phyloP scores from a whole-genome alignment of 2,329 filamentous ascomycete species.

The Niveomyces coronatus region DNA sequence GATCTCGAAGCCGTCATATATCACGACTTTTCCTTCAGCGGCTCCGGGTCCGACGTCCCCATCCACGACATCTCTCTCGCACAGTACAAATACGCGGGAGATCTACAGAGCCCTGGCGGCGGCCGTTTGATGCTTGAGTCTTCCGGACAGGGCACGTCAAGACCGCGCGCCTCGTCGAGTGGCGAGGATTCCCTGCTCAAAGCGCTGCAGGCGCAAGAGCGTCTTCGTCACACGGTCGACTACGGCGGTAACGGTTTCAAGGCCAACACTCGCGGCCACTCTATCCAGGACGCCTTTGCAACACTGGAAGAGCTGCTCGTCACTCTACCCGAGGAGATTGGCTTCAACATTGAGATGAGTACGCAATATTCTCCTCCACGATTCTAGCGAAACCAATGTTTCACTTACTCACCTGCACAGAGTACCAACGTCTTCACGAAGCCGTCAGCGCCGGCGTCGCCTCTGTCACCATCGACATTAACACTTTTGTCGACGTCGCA shows the following conservation, averaged over 20 bases:
- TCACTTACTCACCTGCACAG: constrained; percentile 13
- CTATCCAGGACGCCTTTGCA: constrained; percentile 26
- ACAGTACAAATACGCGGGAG: constrained; percentile 25
- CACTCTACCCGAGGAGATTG: constrained; percentile 23
- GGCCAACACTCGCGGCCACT: constrained; percentile 28
- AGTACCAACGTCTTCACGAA: constrained; percentile 31
- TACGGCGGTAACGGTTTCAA: constrained; percentile 28
- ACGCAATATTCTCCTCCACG: constrained; percentile 8
- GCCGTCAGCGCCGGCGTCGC: constrained; percentile 22
- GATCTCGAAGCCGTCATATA: constrained; percentile 30
- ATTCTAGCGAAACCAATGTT: not conserved
- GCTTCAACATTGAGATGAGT: constrained; percentile 32
- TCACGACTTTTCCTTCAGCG: constrained; percentile 31
- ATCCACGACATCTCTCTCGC: constrained; percentile 28
- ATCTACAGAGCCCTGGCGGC: constrained; percentile 12
- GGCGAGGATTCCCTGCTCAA: constrained; percentile 14
- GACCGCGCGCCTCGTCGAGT: constrained; percentile 15
- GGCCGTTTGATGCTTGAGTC: constrained; percentile 1
- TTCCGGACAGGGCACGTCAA: not conserved
- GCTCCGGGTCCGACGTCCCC: constrained; percentile 29
- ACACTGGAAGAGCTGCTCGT: constrained; percentile 28
- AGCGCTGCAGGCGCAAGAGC: constrained; percentile 16
- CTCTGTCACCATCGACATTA: constrained; percentile 26
- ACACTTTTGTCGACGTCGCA: constrained; percentile 27
- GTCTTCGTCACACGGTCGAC: constrained; percentile 28